phyloP scores from a whole-genome alignment of 208 protist genomes.

The Crithidia fasciculata region DNA sequence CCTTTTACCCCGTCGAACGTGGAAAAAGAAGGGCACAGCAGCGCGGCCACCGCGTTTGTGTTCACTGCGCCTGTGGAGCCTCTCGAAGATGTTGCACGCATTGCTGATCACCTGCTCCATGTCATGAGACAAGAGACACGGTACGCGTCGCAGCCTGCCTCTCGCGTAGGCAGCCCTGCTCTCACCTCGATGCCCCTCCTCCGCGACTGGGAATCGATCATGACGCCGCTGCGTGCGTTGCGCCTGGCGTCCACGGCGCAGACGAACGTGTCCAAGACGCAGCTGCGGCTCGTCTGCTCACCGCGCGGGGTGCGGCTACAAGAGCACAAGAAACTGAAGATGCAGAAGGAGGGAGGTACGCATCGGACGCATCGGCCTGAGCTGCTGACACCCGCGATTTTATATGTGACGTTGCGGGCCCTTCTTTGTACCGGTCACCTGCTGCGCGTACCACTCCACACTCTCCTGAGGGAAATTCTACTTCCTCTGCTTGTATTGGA shows the following conservation, averaged over 20 bases:
- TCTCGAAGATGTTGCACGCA: background rate
- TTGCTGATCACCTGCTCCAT: slow-evolving; percentile 14
- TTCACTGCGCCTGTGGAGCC: background rate
- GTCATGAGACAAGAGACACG: background rate
- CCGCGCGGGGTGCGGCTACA: background rate
- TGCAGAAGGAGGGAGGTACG: no score
- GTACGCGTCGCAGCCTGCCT: no score
- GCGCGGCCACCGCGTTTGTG: background rate
- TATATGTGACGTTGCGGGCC: slow-evolving; percentile 16
- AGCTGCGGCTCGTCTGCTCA: slow-evolving; percentile 2
- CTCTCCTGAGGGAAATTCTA: slow-evolving; percentile 23
- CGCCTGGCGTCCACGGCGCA: background rate
- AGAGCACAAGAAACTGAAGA: no score
- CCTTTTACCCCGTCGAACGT: background rate
- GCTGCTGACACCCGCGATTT: background rate
- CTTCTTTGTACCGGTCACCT: slow-evolving; percentile 1
- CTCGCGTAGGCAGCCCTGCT: background rate
- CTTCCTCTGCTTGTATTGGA: slow-evolving; percentile 19
- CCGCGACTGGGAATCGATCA: slow-evolving; percentile 2
- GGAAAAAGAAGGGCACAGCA: background rate
- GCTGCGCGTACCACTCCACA: background rate
- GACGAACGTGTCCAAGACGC: background rate
- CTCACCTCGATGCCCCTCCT: background rate
- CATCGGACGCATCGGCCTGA: no score
- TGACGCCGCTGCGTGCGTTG: slow-evolving; percentile 17